Evolutionary conservation across 1,284 basidiomycete genomes (phyloP), one percentile per base, ranked within the genome.

Genomic region (Ceratobasidium sp.): DNA sequence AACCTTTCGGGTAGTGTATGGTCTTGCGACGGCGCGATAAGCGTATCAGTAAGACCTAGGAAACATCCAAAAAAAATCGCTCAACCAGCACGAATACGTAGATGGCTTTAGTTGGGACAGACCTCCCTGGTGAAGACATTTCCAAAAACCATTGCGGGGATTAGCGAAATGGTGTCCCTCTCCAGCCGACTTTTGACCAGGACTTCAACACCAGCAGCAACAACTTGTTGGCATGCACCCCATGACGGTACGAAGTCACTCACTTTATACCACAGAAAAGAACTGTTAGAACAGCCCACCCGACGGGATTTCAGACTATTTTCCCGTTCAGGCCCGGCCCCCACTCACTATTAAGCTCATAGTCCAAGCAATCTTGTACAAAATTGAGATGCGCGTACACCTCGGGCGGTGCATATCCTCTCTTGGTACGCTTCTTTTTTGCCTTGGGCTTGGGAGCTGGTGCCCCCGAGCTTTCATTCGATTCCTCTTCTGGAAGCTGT

Each of bases 111-210:
- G 11, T 16, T n/a, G 14, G n/a, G 37, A 78, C 81, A 29, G 77
- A 87, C 88, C 86, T 27, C 87, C 86, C 22, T 84, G 83, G 77
- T 88, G 82, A 0, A 91, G 83, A 71, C 87, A 88, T 59, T 83
- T 83, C 88, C 88, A 90, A 78, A 90, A 90, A 66, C 88, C 87
- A 79, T 94, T 94, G 0, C 88, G 88, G 0, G 88, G 88, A 77
- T 90, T 87, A 0, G 88, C 90, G 79, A 89, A 94, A 79, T 93
- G 91, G 79, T 91, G 88, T 0, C 91, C 91, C 4, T 85, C 82
- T 68, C 84, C 83, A 0, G 90, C 88, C 0, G 89, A 91, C 78
- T 81, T 84, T 71, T 87, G 81, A 0, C 90, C 90, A 16, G 88
- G 88, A 78, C 87, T 90, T 72, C 5, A 64, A 5, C 37, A 65